Base-by-base conservation (phyloP, 2,329 filamentous ascomycete genomes). In the Rhinocladiella similis region DNA sequence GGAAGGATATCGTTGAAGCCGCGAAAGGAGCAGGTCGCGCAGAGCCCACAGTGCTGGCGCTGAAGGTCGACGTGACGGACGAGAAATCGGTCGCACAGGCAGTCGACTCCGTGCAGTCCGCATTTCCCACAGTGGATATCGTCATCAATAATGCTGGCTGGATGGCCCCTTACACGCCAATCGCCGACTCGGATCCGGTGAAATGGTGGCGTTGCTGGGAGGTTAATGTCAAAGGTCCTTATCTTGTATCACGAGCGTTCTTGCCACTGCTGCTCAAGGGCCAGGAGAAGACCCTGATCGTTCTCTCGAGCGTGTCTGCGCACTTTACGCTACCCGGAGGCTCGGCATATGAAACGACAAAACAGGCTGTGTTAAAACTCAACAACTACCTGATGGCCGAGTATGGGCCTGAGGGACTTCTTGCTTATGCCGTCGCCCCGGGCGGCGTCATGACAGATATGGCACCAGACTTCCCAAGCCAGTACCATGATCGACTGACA, bases 201-300 rank as follows among this genome's bases (percentile, higher is more conserved):
- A 73, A 74, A 14, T 82, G 78, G 71, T 79, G 75, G 73, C 65
- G 63, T 20, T 72, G 73, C 35, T 79, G 74, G 66, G 76, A 80
- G 41, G 75, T 81, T 52, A 83, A 83, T 57, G 66, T 83, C 33
- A 78, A 75, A 50, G 80, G 81, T 0, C 66, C 65, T 0, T 60
- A 71, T 47, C 56, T 66, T 5, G 45, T 59, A 9, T 27, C 61
- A 7, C 53, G 59, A 27, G 53, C 58, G 4, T 65, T 66, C 41
- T 67, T 72, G 19, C 69, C 70, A 9, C 67, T 72, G 19, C 63
- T 68, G 22, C 66, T 67, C 60, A 70, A 72, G 38, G 49, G 59
- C 5, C 19, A 55, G 16, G 47, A 61, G 16, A 63, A 62, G 50
- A 66, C 60, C 3, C 39, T 65, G 54, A 68, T 82, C 57, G 70